These are phyloP conservation scores for Emergomyces africanus DNA, from an alignment of 2,329 filamentous ascomycete genomes.

Conservation along the genomic window DNA sequence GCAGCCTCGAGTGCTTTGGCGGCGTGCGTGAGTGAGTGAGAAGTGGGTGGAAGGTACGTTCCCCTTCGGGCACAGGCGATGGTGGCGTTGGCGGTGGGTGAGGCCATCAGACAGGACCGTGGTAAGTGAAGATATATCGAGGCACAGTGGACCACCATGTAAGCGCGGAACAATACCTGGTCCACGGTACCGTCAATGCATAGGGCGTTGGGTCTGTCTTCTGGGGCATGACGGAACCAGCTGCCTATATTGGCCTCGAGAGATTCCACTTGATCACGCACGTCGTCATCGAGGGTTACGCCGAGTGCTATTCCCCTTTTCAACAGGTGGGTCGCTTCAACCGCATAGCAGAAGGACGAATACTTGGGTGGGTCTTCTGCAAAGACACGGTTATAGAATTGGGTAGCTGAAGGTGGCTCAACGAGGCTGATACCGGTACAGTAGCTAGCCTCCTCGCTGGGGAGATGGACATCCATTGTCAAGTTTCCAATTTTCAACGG, in stretches of 20 bases:
- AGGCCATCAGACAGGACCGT: constrained; percentile 56
- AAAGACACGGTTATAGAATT: constrained; percentile 70
- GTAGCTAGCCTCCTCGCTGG: constrained; percentile 66
- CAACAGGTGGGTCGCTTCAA: constrained; percentile 67
- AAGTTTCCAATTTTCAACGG: constrained; percentile 52
- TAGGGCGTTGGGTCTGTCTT: constrained; percentile 56
- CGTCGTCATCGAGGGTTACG: constrained; percentile 26
- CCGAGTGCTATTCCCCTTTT: constrained; percentile 53
- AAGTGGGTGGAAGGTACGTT: constrained; percentile 26
- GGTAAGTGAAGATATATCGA: constrained; percentile 69
- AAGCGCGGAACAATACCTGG: constrained; percentile 84
- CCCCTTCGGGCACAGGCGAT: constrained; percentile 33
- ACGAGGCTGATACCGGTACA: constrained; percentile 41
- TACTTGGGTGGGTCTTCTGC: constrained; percentile 53
- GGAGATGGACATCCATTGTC: constrained; percentile 58
- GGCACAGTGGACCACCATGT: constrained; percentile 56
- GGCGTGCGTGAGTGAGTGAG: constrained; percentile 46
- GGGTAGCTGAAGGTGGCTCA: constrained; percentile 50
- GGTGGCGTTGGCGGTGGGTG: constrained; percentile 36
- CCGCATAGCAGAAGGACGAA: constrained; percentile 74
- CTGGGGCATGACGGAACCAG: constrained; percentile 69
- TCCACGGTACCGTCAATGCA: constrained; percentile 60
- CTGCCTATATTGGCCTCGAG: constrained; percentile 50
- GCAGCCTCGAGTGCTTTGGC: constrained; percentile 70
- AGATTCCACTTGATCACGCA: constrained; percentile 45